These are phyloP conservation scores for Typha latifolia DNA, from an alignment of 176 grass and related monocot genomes.

Conservation along the genomic window DNA sequence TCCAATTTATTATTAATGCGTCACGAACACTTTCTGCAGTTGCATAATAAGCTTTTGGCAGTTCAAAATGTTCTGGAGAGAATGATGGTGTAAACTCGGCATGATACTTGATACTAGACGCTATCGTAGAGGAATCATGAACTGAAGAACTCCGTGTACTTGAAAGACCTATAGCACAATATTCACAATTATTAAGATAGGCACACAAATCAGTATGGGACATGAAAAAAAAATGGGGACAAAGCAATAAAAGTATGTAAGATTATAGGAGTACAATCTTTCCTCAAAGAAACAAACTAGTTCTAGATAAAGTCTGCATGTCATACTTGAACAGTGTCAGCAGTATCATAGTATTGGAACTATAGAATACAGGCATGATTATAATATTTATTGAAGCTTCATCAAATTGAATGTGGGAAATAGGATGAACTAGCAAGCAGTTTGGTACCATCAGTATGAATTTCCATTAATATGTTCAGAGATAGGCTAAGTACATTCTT, in stretches of 20 bases:
- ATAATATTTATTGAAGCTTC: too few species aligned
- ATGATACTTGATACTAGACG: slow-evolving; percentile 91
- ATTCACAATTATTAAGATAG: neutral
- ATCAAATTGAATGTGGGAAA: too few species aligned
- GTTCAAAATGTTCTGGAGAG: slow-evolving; percentile 63
- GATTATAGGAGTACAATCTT: too few species aligned
- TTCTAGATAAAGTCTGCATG: too few species aligned
- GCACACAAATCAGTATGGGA: neutral
- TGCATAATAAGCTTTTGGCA: slow-evolving; percentile 72
- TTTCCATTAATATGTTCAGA: too few species aligned
- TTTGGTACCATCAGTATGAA: too few species aligned
- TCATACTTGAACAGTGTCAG: too few species aligned
- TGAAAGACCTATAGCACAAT: slow-evolving; percentile 45
- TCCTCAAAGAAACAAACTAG: too few species aligned
- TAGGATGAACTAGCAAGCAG: too few species aligned
- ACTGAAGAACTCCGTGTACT: slow-evolving; percentile 29
- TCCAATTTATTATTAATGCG: slow-evolving; percentile 87
- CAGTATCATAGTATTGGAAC: too few species aligned
- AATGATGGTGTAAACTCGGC: slow-evolving; percentile 84
- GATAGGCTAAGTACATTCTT: too few species aligned
- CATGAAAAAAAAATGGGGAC: neutral
- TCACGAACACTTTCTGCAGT: slow-evolving; percentile 92
- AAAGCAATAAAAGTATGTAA: neutral
- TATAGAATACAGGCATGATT: too few species aligned
- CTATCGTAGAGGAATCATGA: slow-evolving; percentile 45